phyloP scores from a whole-genome alignment of 768 basidiomycete genomes.

The Suillus bovinus region DNA sequence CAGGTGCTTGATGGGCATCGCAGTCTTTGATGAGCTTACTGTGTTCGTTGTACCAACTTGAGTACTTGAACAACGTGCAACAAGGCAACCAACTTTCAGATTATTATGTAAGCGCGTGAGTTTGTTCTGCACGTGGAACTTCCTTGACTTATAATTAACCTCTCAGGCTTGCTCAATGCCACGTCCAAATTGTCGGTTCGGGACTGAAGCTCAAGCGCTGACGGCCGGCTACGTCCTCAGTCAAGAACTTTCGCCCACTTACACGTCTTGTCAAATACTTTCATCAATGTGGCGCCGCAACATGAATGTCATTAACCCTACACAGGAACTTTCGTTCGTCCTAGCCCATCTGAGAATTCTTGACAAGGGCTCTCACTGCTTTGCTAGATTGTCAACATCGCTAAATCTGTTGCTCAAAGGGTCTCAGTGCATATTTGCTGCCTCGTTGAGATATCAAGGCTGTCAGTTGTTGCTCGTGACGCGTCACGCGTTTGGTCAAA shows the following conservation, averaged over 20 bases:
- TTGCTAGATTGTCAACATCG: constrained; percentile 18
- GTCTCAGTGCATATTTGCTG: constrained; percentile 9
- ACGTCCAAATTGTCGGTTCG: not conserved
- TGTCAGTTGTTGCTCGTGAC: constrained; percentile 7
- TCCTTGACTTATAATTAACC: not conserved
- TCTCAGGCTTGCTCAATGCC: constrained; percentile 16
- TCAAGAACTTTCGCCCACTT: not conserved
- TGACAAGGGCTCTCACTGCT: not conserved
- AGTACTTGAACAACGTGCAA: constrained; percentile 22
- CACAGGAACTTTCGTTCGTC: constrained; percentile 4
- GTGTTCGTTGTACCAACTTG: constrained; percentile 7
- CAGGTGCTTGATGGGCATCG: constrained; percentile 82
- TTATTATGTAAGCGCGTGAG: constrained; percentile 32
- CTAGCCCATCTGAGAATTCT: constrained; percentile 14
- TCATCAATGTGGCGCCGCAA: not conserved
- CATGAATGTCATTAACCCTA: not conserved
- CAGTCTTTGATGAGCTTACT: constrained; percentile 14
- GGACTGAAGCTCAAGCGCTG: too few species aligned
- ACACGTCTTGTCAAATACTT: constrained; percentile 3
- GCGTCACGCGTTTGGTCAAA: constrained; percentile 1
- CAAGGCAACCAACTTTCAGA: constrained; percentile 17
- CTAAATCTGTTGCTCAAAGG: not conserved
- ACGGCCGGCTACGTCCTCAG: not conserved
- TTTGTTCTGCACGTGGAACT: not conserved
- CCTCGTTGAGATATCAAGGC: constrained; percentile 15